phyloP scores from a whole-genome alignment of 495 filamentous ascomycete genomes.

The Aspergillus incahuasiensis region DNA sequence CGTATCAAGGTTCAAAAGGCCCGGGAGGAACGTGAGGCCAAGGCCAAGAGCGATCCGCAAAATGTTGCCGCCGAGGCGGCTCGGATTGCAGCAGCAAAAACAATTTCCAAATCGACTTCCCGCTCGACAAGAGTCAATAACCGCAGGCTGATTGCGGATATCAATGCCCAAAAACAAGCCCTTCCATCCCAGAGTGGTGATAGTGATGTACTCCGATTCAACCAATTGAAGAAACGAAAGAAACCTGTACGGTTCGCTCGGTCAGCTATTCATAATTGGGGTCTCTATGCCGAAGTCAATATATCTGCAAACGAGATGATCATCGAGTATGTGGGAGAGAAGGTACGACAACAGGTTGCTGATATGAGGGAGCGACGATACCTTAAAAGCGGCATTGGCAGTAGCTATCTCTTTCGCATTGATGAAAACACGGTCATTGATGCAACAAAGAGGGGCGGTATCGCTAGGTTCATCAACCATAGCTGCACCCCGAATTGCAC shows the following conservation, averaged over 20 bases:
- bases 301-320: constrained; percentile 99
- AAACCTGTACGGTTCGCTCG: constrained; percentile 97
- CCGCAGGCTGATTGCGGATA: constrained; percentile 85
- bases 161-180: constrained; percentile 88
- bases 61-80: constrained; percentile 61
- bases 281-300: constrained; percentile 94
- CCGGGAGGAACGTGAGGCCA: constrained; percentile 79
- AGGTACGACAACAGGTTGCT: constrained; percentile 91
- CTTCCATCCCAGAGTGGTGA: constrained; percentile 65
- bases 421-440: constrained; percentile 97
- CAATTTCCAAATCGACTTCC: constrained; percentile 71
- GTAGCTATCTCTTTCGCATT: constrained; percentile 96
- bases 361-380: constrained; percentile 90
- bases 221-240: constrained; percentile 98
- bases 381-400: constrained; percentile 92
- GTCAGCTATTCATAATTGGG: constrained; percentile 99
- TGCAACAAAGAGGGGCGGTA: constrained; percentile 95
- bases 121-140: constrained; percentile 92
- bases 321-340: constrained; percentile 98
- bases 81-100: constrained; percentile 72
- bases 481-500: constrained; percentile 98
- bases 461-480: constrained; percentile 98
- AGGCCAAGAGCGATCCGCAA: constrained; percentile 66
- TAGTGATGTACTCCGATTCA: constrained; percentile 89
- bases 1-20: constrained; percentile 90